Evolutionary conservation across 2,329 filamentous ascomycete species (phyloP), one percentile per base, ranked within the genome.

Genomic region (Blumeria hordei): DNA sequence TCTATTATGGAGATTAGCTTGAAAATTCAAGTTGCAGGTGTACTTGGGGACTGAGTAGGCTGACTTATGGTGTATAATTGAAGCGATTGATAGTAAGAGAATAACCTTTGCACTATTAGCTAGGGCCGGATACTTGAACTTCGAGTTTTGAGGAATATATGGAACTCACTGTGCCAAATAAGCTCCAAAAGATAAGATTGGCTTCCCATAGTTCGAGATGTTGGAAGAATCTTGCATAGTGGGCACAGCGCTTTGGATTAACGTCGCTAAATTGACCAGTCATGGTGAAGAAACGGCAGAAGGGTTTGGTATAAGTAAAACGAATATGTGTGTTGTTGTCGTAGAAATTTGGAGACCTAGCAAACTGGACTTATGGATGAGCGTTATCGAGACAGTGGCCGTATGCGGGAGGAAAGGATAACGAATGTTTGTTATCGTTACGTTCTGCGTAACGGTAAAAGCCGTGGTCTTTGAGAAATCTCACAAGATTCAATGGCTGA

Each of bases 201-300:
- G 72, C 72, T 58, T 73, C 65, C 60, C 64, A 63, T 54, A 68
- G 61, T 10, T 65, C 66, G 57, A 74, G 62, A 56, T 69, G 62
- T 6, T 67, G 63, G 33, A 72, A 70, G 59, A 74, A 74, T 45
- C 65, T 61, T 37, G 72, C 72, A 58, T 72, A 71, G 58, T 70
- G 66, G 16, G 54, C 51, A 58, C 70, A 72, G 54, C 64, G 61
- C 18, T 45, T 57, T 1, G 62, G 60, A 55, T 70, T 67, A 54
- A 60, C 58, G 3, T 58, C 54, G 14, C 60, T 60, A 54, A 67
- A 70, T 28, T 64, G 60, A 9, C 67, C 65, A 28, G 66, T 66
- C 69, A 70, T 70, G 11, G 50, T 43, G 12, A 16, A n/a, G 18
- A 16, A 28, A 28, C 21, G 21, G 21, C 21, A 28, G 21, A 28